Percentiles rank a stretch among this genome's conserved stretches.
Evolutionary conservation across 257 asterid species (phyloP).

Genomic region (Ilex aquifolium): DNA sequence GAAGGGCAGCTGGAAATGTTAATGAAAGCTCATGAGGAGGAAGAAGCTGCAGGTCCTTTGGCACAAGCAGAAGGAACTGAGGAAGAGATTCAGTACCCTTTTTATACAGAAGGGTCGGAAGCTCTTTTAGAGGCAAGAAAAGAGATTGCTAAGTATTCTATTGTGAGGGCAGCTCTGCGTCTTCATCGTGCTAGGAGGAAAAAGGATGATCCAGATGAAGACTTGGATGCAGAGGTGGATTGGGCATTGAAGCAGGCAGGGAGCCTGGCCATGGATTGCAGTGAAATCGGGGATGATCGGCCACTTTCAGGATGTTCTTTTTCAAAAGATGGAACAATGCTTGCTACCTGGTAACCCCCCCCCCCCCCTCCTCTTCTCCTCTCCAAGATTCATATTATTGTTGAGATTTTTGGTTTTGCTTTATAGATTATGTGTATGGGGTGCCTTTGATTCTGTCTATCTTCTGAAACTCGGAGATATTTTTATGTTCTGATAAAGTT

Average conservation of each 20-base stretch:
- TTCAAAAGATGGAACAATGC: conserved; percentile 76
- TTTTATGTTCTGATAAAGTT: neutral
- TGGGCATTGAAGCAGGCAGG: conserved; percentile 77
- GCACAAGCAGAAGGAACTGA: conserved; percentile 43
- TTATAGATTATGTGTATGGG: neutral
- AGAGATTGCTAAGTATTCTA: conserved; percentile 70
- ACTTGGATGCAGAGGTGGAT: conserved; percentile 88
- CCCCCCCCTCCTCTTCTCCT: neutral
- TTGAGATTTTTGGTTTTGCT: neutral
- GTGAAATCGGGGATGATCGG: conserved; percentile 89
- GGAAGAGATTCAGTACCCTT: conserved; percentile 82
- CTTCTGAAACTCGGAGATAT: neutral
- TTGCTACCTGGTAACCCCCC: conserved; percentile 77
- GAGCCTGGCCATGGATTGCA: conserved; percentile 51
- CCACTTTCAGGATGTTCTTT: conserved; percentile 91
- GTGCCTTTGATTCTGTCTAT: neutral
- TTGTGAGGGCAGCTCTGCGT: conserved; percentile 71
- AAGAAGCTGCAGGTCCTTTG: conserved; percentile 55
- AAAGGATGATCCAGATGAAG: conserved; percentile 94
- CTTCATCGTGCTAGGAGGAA: conserved; percentile 77
- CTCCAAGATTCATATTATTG: neutral
- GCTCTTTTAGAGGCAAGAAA: conserved; percentile 59
- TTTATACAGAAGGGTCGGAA: conserved; percentile 82
- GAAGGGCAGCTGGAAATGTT: conserved; percentile 87
- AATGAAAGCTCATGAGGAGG: conserved; percentile 97